These are phyloP conservation scores for Hypoxylon sp. DNA, from an alignment of 2,329 filamentous ascomycete species.

Conservation along the genomic window DNA sequence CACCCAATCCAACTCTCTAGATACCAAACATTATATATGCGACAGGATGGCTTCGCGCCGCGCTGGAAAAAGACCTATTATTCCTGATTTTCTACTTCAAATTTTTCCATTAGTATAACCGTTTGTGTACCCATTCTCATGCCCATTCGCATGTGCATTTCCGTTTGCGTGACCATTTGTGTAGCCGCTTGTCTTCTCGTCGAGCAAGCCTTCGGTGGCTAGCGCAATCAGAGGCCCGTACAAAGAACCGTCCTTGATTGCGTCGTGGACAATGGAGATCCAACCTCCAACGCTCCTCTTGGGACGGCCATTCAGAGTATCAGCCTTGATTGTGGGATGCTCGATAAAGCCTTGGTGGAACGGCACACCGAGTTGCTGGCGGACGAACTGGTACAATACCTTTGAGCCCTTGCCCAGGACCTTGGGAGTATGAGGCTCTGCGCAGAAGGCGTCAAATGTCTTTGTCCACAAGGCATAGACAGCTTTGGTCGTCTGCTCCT, in stretches of 20 bases:
- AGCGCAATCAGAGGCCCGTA: slow-evolving; percentile 33
- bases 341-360: slow-evolving; percentile 45
- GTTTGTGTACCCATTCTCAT: slow-evolving; percentile 23
- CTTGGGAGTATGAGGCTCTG: slow-evolving; percentile 29
- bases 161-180: slow-evolving; percentile 20
- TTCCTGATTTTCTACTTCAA: background rate
- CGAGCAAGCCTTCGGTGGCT: slow-evolving; percentile 30
- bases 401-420: slow-evolving; percentile 36
- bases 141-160: slow-evolving; percentile 22
- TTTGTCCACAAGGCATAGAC: slow-evolving; percentile 23
- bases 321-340: slow-evolving; percentile 35
- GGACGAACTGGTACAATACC: slow-evolving; percentile 39
- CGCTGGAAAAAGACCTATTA: background rate
- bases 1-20: background rate
- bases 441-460: slow-evolving; percentile 29
- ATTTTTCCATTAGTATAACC: slow-evolving; percentile 22
- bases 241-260: slow-evolving; percentile 36
- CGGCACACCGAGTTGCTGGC: slow-evolving; percentile 41
- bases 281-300: slow-evolving; percentile 43
- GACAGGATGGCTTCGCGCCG: background rate
- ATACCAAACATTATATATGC: background rate
- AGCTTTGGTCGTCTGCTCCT: slow-evolving; percentile 25
- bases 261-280: slow-evolving; percentile 43
- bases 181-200: slow-evolving; percentile 21
- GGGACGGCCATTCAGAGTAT: slow-evolving; percentile 34